Evolutionary conservation across 768 basidiomycete genomes (phyloP), one percentile per base, ranked within the genome.

Genomic region (Tylopilus plumbeoviolaceoides): DNA sequence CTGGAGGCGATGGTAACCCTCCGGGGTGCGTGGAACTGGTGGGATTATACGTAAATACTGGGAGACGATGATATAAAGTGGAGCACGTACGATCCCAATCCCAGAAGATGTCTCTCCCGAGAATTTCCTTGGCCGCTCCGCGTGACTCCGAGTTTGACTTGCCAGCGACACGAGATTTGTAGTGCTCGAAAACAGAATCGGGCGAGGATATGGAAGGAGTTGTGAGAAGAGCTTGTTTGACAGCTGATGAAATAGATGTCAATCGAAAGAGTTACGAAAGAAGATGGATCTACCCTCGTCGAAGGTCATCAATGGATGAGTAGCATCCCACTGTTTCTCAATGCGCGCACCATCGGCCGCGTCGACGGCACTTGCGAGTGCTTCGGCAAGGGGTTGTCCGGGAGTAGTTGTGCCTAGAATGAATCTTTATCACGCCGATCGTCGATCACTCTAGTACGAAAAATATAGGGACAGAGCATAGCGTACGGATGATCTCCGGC

Each of bases 1-100:
- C 27, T 83, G 83, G 59, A 85, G 90, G 67, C 91, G 91, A 62
- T 95, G 90, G 68, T 91, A 95, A 14, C 94, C 94, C 74, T 95
- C 93, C 25, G 85, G 80, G 1, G 93, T 97, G 27, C 91, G 82
- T 7, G 92, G 91, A 43, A 86, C 90, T 91, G 56, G 21, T 53
- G 5, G n/a, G 30, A 47, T 47, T 17, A 1, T 18, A 43, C 12
- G 43, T 53, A 44, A 63, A 40, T 12, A 27, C 1, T 1, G 33
- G 20, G 14, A 47, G 5, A 38, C 18, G 8, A 47, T 14, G 45
- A 30, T 15, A 33, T 39, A 5, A 23, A 40, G 20, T 36, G 42
- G n/a, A 48, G 47, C 6, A 74, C 87, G 59, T 63, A 90, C 90
- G 72, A 70, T 93, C 90, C 79, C 91, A 94, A 63, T 92, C 85